A percentile compares a stretch with the other conserved stretches of the same genome.
Evolutionary conservation across 768 basidiomycete genomes (phyloP).

Genomic region (Exidia glandulosa): DNA sequence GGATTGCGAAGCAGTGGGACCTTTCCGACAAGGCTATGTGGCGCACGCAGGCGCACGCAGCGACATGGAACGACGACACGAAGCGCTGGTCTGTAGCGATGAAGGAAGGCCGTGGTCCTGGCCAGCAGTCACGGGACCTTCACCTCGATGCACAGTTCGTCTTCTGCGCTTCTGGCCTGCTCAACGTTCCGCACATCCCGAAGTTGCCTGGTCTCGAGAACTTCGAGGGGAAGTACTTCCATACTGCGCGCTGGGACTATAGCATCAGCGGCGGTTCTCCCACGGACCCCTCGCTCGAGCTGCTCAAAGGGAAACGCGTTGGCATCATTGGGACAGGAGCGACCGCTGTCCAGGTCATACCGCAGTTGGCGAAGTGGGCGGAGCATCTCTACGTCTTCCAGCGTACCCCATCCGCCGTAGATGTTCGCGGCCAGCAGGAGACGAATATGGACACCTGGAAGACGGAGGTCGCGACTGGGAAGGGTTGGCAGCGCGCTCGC

Average conservation of each 20-base stretch:
- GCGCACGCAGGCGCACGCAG: not conserved
- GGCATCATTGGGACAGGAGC: slow-evolving; percentile 4
- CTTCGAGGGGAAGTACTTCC: not conserved
- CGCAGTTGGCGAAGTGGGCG: not conserved
- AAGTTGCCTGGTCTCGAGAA: not conserved
- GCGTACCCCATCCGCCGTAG: slow-evolving; percentile 3
- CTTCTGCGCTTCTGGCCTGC: not conserved
- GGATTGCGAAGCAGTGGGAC: not conserved
- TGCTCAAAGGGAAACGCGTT: not conserved
- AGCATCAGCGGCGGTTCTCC: not conserved
- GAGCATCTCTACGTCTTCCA: slow-evolving; percentile 3
- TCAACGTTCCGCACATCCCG: not conserved
- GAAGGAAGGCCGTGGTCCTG: not conserved
- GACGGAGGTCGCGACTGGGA: not conserved
- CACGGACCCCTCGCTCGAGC: not conserved
- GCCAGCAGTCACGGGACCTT: not conserved
- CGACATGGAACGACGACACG: not conserved
- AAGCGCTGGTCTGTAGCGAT: not conserved
- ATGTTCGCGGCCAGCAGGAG: not conserved
- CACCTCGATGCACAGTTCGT: not conserved
- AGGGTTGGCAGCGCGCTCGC: not conserved
- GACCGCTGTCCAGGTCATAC: not conserved
- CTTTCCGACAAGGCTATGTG: not conserved
- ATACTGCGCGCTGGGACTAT: slow-evolving; percentile 1
- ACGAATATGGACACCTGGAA: not conserved